Evolutionary conservation across 805 yeast species (phyloP).

Genomic region (Kodamaea restingae): DNA sequence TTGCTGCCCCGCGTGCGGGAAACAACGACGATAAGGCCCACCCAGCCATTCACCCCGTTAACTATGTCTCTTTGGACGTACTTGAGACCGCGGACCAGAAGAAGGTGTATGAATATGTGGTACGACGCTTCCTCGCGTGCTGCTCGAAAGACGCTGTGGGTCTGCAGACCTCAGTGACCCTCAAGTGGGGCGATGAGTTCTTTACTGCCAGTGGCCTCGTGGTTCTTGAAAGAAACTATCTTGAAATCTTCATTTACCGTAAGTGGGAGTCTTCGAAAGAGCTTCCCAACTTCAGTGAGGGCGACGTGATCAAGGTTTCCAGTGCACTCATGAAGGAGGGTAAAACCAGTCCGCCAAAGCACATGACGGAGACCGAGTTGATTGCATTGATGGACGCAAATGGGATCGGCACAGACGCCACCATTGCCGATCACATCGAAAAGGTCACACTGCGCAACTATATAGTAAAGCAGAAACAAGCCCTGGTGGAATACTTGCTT

Average conservation of each 20-base stretch:
- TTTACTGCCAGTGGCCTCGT: conserved; percentile 72
- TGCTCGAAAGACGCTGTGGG: conserved; percentile 92
- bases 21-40: conserved; percentile 90
- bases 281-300: conserved; percentile 59
- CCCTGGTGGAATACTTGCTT: conserved; percentile 45
- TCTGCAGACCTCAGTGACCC: conserved; percentile 51
- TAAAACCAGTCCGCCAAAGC: conserved; percentile 73
- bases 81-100: conserved; percentile 44
- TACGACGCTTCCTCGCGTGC: conserved; percentile 82
- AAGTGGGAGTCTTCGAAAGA: conserved; percentile 69
- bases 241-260: conserved; percentile 75
- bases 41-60: conserved; percentile 95
- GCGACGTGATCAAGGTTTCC: conserved; percentile 54
- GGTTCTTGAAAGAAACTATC: conserved; percentile 69
- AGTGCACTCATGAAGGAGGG: conserved; percentile 66
- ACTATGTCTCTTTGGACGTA: conserved; percentile 32
- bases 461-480: conserved; percentile 42
- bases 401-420: conserved; percentile 98
- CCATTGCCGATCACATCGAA: conserved; percentile 96
- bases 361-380: conserved; percentile 87
- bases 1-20: conserved; percentile 70
- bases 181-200: conserved; percentile 75
- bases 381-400: conserved; percentile 93
- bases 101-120: conserved; percentile 81
- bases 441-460: conserved; percentile 70